These are phyloP conservation scores for Starmera stellimalicola DNA, from an alignment of 1,139 yeast genomes.

Conservation along the genomic window DNA sequence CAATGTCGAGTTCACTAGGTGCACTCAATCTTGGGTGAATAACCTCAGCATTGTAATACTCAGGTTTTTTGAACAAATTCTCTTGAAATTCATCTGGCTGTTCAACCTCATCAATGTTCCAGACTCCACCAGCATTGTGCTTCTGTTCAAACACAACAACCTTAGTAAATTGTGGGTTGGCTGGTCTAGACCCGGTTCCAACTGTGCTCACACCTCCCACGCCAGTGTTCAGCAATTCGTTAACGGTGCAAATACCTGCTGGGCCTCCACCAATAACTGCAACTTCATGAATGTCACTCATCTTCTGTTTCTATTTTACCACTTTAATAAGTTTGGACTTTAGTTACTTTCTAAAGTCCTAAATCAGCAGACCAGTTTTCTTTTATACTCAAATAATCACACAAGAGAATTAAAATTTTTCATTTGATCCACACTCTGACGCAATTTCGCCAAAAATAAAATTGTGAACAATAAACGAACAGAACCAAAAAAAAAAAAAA, in stretches of 20 bases:
- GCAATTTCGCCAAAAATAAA: too few relatives aligned
- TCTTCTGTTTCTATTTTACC: too few relatives aligned
- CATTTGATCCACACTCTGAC: too few relatives aligned
- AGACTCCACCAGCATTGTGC: slow-evolving; percentile 27
- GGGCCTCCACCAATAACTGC: slow-evolving; percentile 33
- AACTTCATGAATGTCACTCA: slow-evolving; percentile 15
- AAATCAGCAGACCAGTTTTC: too few relatives aligned
- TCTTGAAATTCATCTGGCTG: slow-evolving; percentile 17
- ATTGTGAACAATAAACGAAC: too few relatives aligned
- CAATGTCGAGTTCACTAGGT: slow-evolving; percentile 8
- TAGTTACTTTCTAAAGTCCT: too few relatives aligned
- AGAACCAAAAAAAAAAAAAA: too few relatives aligned
- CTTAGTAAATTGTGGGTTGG: slow-evolving; percentile 16
- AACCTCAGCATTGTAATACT: slow-evolving; percentile 17
- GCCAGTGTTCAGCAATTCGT: slow-evolving; percentile 25
- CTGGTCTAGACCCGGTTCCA: slow-evolving; percentile 3
- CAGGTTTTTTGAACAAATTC: slow-evolving; percentile 13
- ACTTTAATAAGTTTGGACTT: too few relatives aligned
- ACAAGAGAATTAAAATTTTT: too few relatives aligned
- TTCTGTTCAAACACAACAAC: slow-evolving; percentile 30
- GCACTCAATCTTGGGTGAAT: slow-evolving; percentile 13
- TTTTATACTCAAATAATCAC: too few relatives aligned
- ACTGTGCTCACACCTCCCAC: slow-evolving; percentile 22
- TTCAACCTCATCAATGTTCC: slow-evolving; percentile 20
- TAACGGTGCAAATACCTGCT: slow-evolving; percentile 25